These are phyloP conservation scores for Eutypa lata DNA, from an alignment of 2,329 filamentous ascomycete species.

Conservation along the genomic window DNA sequence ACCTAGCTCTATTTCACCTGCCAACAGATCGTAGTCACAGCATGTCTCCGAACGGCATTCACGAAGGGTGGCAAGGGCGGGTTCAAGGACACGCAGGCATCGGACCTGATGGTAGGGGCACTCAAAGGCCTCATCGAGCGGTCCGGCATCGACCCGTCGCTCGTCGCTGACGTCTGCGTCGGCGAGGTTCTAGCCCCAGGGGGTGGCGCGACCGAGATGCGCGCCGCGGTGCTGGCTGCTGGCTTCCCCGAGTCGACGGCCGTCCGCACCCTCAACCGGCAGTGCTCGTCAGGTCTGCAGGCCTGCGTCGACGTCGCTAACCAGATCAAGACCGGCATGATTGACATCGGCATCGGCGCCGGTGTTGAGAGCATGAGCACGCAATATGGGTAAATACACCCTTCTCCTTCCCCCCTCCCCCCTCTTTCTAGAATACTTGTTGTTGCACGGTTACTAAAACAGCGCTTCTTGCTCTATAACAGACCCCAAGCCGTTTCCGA, in stretches of 20 bases:
- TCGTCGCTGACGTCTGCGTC: conserved; percentile 91
- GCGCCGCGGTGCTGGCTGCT: conserved; percentile 83
- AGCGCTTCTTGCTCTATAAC: no score
- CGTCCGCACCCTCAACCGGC: conserved; percentile 86
- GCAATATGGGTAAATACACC: conserved; percentile 72
- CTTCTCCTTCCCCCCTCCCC: background rate
- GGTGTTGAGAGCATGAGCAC: conserved; percentile 95
- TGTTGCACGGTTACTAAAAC: background rate
- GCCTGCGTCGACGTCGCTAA: conserved; percentile 93
- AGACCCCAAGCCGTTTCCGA: conserved; percentile 83
- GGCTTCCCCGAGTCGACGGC: conserved; percentile 84
- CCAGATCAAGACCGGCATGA: conserved; percentile 87
- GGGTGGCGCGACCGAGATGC: conserved; percentile 94
- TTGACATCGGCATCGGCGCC: conserved; percentile 89
- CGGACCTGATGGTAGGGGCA: conserved; percentile 81
- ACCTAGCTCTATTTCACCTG: no score
- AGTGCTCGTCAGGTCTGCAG: conserved; percentile 91
- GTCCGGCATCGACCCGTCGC: conserved; percentile 80
- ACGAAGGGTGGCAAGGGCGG: conserved; percentile 90
- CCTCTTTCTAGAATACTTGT: background rate
- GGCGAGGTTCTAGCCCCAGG: conserved; percentile 89
- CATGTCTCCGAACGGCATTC: conserved; percentile 85
- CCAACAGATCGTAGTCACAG: conserved; percentile 78
- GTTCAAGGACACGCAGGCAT: conserved; percentile 89
- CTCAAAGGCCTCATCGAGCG: conserved; percentile 79